Evolutionary conservation across 495 filamentous ascomycete species (phyloP).

Genomic region (Aspergillus biplanus): DNA sequence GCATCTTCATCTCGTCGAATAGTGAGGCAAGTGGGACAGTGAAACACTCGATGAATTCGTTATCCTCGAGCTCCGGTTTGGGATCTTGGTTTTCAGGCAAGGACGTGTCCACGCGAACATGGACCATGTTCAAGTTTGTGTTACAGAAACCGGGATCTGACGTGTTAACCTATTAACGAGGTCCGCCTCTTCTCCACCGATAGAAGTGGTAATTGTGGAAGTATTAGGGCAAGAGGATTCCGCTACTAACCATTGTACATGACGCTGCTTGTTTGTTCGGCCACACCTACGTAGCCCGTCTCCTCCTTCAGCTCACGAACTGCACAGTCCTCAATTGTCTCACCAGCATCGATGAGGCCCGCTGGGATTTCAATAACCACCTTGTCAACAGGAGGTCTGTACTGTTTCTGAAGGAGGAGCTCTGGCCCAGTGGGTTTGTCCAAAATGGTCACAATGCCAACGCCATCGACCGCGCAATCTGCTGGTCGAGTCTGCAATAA

Average conservation of each 20-base stretch:
- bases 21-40: constrained; percentile 66
- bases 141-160: constrained; percentile 81
- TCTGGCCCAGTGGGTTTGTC: constrained; percentile 72
- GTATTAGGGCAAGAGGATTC: not conserved
- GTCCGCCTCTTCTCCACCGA: not conserved
- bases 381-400: constrained; percentile 79
- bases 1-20: constrained; percentile 66
- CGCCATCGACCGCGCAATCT: constrained; percentile 77
- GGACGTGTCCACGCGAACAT: constrained; percentile 77
- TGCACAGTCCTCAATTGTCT: constrained; percentile 77
- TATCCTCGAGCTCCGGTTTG: constrained; percentile 78
- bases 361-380: constrained; percentile 84
- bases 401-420: constrained; percentile 86
- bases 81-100: constrained; percentile 70
- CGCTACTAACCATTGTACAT: constrained; percentile 79
- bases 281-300: constrained; percentile 83
- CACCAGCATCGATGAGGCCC: constrained; percentile 80
- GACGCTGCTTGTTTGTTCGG: constrained; percentile 66
- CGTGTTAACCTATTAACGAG: constrained; percentile 4
- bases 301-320: constrained; percentile 92
- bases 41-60: constrained; percentile 90
- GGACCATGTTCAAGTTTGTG: constrained; percentile 83
- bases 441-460: constrained; percentile 87
- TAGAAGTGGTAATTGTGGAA: not conserved
- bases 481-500: constrained; percentile 61